phyloP scores from a whole-genome alignment of 139 green algal genomes.

The Tetraselmis chui region DNA sequence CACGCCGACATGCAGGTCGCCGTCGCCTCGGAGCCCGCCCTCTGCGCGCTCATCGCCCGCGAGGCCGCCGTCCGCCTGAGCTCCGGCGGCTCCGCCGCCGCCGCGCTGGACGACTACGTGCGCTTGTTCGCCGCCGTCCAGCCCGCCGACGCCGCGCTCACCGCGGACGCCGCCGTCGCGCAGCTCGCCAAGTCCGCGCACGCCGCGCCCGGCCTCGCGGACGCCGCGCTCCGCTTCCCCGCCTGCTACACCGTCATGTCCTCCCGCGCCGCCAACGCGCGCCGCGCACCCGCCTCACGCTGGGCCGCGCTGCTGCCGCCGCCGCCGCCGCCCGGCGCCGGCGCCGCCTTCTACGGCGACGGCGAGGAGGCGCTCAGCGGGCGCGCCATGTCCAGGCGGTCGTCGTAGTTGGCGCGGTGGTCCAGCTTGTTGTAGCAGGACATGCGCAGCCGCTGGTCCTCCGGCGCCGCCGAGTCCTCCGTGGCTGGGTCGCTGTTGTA shows the following conservation, averaged over 20 bases:
- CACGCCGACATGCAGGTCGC: not conserved
- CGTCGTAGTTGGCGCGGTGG: not conserved
- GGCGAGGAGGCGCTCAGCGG: not conserved
- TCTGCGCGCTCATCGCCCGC: not conserved
- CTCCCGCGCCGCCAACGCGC: not conserved
- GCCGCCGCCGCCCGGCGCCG: too few relatives aligned
- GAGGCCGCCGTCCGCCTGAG: too few relatives aligned
- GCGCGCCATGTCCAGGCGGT: not conserved
- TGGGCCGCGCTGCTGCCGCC: too few relatives aligned
- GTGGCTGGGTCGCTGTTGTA: not conserved
- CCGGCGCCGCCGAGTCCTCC: not conserved
- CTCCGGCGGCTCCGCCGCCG: not conserved
- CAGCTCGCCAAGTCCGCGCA: too few relatives aligned
- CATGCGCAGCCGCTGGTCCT: not conserved
- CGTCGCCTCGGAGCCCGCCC: not conserved
- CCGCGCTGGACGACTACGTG: too few relatives aligned
- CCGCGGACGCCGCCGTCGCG: too few relatives aligned
- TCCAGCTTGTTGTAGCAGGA: not conserved
- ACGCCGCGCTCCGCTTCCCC: not conserved
- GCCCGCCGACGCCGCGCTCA: too few relatives aligned
- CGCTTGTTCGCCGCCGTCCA: too few relatives aligned
- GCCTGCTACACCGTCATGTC: not conserved
- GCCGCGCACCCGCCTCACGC: too few relatives aligned
- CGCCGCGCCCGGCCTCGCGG: too few relatives aligned
- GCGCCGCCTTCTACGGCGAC: too few relatives aligned